Evolutionary conservation across 352 stramenopile species (phyloP).

Genomic region (Phytophthora syringae): DNA sequence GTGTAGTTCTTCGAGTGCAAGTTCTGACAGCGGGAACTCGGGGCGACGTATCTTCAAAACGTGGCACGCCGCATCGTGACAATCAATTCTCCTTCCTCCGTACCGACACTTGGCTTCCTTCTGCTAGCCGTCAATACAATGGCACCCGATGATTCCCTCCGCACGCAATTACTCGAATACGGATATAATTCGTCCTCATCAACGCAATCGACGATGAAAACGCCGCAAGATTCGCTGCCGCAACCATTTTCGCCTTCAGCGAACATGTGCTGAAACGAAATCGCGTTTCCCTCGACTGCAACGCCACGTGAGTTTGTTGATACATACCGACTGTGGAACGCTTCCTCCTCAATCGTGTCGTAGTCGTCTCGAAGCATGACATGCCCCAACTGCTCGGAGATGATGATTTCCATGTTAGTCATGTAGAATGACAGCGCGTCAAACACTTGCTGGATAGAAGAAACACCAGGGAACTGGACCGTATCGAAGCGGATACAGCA

Average conservation of each 20-base stretch:
- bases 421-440: slow-evolving; percentile 39
- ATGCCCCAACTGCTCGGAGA: slow-evolving; percentile 41
- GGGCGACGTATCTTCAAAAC: slow-evolving; percentile 24
- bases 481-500: slow-evolving; percentile 42
- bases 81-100: slow-evolving; percentile 17
- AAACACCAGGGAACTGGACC: slow-evolving; percentile 31
- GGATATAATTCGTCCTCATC: slow-evolving; percentile 39
- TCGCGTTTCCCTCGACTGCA: slow-evolving; percentile 34
- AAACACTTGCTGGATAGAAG: slow-evolving; percentile 41
- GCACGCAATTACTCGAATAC: slow-evolving; percentile 29
- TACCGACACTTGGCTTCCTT: slow-evolving; percentile 5
- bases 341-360: slow-evolving; percentile 30
- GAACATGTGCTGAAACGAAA: slow-evolving; percentile 34
- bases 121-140: slow-evolving; percentile 32
- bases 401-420: slow-evolving; percentile 49
- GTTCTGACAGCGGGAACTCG: slow-evolving; percentile 10
- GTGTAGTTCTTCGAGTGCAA: slow-evolving; percentile 13
- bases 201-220: slow-evolving; percentile 29
- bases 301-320: slow-evolving; percentile 28
- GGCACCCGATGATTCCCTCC: slow-evolving; percentile 32
- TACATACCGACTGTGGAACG: slow-evolving; percentile 38
- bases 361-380: slow-evolving; percentile 49
- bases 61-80: slow-evolving; percentile 34
- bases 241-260: slow-evolving; percentile 10
- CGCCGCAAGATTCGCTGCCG: slow-evolving; percentile 7